Base-by-base conservation (phyloP, 768 basidiomycete genomes). In the Trametes sanguinea region DNA sequence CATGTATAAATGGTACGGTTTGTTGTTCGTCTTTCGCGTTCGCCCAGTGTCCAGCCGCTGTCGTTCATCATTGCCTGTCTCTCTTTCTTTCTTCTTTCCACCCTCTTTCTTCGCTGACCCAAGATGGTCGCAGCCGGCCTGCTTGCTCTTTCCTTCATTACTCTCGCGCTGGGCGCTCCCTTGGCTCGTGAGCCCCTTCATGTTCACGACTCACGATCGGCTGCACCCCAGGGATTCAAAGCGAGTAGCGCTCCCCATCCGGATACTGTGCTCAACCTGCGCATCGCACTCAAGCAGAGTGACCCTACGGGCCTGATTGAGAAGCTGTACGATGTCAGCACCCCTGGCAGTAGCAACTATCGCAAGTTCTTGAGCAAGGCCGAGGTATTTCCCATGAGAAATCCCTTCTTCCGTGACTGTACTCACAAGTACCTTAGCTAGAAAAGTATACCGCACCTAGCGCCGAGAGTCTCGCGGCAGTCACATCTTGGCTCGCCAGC, bases 301-400 rank as follows among this genome's bases (percentile, higher is more conserved):
- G 67, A 79, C 63, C 69, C 72, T 35, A 54, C 53, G 4, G 75
- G 76, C 5, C 72, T 79, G 27, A 70, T 76, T 54, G 65, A 73
- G 45, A 69, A 65, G 17, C 68, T 77, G 29, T 64, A 70, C 54
- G 75, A 71, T 35, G 75, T 77, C 66, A 76, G 75, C 61, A 74
- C 74, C 2, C 77, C 78, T 9, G 66, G 66, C 16, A 77, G 71
- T 63, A 60, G 65, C 27, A 58, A 68, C 29, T 80, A 76, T 65
- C 73, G 77, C 29, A 72, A 76, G 62, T 75, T 75, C 57, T 62
- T 80, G 45, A 72, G 67, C 62, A 69, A 72, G 60, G 76, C 75
- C 14, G 71, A 78, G 69, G 77, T 80, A 58, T 39, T 39, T 29
- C 33, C 6, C 16, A 29, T 44, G 33, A 22, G 16, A 17, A 27